phyloP scores from a whole-genome alignment of 202 grass and related monocot genomes.

The Zoysia matrella region DNA sequence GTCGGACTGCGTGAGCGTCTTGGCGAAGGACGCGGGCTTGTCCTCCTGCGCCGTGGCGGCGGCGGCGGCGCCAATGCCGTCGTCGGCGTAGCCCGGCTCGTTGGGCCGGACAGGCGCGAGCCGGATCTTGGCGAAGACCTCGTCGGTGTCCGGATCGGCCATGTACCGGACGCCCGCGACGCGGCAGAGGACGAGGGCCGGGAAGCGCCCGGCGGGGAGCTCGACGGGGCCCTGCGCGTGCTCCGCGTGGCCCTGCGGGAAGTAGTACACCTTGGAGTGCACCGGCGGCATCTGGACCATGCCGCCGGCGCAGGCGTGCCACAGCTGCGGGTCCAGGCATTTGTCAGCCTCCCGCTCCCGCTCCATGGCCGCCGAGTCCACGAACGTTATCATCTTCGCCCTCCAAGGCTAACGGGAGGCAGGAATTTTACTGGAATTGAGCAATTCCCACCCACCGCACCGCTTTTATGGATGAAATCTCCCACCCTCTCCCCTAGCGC shows the following conservation, averaged over 20 bases:
- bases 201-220: slow-evolving; percentile 40
- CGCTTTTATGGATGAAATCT: slow-evolving; percentile 45
- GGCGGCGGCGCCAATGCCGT: slow-evolving; percentile 28
- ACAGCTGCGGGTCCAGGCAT: slow-evolving; percentile 72
- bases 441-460: slow-evolving; percentile 29
- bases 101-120: slow-evolving; percentile 62
- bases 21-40: slow-evolving; percentile 69
- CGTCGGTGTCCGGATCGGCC: slow-evolving; percentile 39
- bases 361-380: slow-evolving; percentile 75
- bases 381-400: slow-evolving; percentile 73
- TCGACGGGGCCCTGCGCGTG: slow-evolving; percentile 61
- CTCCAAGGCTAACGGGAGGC: too few species aligned
- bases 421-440: slow-evolving; percentile 6
- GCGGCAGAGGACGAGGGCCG: slow-evolving; percentile 75
- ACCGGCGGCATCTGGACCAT: slow-evolving; percentile 67
- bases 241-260: slow-evolving; percentile 97
- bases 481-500: slow-evolving; percentile 32
- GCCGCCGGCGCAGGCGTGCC: too few species aligned
- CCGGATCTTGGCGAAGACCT: slow-evolving; percentile 92
- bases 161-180: slow-evolving; percentile 63
- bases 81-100: slow-evolving; percentile 41
- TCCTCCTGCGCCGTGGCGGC: slow-evolving; percentile 33
- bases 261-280: slow-evolving; percentile 88
- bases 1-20: slow-evolving; percentile 71
- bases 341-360: slow-evolving; percentile 52